A percentile compares a stretch with the other conserved stretches of the same genome.
Conservation (phyloP, 768 basidiomycete genomes). For the Tylopilus subfusipes region DNA sequence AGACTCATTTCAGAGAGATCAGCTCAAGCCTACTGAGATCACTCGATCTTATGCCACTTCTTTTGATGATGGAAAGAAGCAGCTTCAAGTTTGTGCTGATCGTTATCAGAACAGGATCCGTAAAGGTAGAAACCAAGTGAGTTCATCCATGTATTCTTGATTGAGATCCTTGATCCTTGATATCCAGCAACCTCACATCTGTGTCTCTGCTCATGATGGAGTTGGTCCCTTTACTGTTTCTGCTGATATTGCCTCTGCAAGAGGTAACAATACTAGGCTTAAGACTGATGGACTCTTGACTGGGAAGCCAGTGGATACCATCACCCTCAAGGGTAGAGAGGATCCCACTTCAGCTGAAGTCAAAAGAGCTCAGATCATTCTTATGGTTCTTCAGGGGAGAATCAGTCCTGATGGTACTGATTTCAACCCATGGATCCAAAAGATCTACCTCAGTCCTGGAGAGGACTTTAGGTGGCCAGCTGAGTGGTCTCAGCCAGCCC, state of each 20-base stretch:
- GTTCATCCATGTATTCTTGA: neutral
- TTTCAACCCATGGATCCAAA: slow-evolving; percentile 37
- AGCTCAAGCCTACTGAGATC: slow-evolving; percentile 25
- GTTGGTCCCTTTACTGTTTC: slow-evolving; percentile 24
- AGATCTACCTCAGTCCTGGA: slow-evolving; percentile 31
- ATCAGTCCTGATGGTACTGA: slow-evolving; percentile 22
- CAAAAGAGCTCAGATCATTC: slow-evolving; percentile 32
- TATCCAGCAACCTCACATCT: slow-evolving; percentile 18
- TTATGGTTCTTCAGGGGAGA: slow-evolving; percentile 36
- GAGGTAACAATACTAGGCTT: slow-evolving; percentile 21
- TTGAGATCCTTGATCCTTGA: neutral
- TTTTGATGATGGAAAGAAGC: slow-evolving; percentile 8
- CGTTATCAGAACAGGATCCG: slow-evolving; percentile 32
- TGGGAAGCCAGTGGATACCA: slow-evolving; percentile 30
- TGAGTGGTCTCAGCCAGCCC: slow-evolving; percentile 24
- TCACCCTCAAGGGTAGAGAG: slow-evolving; percentile 53
- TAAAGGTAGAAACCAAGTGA: slow-evolving; percentile 38
- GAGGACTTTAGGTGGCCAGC: slow-evolving; percentile 38
- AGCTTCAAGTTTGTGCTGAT: slow-evolving; percentile 18
- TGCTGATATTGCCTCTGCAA: slow-evolving; percentile 17
- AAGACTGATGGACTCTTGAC: slow-evolving; percentile 21
- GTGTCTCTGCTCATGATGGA: slow-evolving; percentile 18
- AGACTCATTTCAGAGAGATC: slow-evolving; percentile 25
- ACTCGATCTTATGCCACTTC: slow-evolving; percentile 21
- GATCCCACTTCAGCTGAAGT: slow-evolving; percentile 58